These are phyloP conservation scores for Articulospora tetracladia DNA, from an alignment of 495 filamentous ascomycete genomes.

Conservation along the genomic window DNA sequence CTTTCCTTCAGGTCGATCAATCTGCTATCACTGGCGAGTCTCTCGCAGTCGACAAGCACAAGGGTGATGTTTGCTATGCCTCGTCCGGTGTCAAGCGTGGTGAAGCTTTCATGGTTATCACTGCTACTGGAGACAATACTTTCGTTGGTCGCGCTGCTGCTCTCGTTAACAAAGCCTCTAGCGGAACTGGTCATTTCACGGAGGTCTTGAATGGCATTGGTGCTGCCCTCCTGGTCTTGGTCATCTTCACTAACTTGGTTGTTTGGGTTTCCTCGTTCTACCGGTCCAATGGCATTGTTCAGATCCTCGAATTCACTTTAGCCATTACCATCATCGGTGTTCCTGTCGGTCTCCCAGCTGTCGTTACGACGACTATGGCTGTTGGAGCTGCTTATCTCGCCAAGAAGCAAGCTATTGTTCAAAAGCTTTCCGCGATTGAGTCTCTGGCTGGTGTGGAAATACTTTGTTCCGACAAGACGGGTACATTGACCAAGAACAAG, in stretches of 20 bases:
- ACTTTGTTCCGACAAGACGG: constrained; percentile 96
- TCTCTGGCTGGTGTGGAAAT: constrained; percentile 94
- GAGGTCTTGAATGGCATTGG: constrained; percentile 83
- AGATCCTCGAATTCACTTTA: constrained; percentile 78
- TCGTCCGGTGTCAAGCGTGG: constrained; percentile 90
- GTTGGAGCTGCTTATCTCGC: constrained; percentile 92
- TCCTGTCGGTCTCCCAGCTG: constrained; percentile 91
- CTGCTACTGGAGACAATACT: constrained; percentile 79
- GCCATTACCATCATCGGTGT: constrained; percentile 92
- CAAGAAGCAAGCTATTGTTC: constrained; percentile 93
- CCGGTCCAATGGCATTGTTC: constrained; percentile 70
- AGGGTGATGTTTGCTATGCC: constrained; percentile 72
- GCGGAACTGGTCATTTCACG: constrained; percentile 80
- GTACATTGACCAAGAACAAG: constrained; percentile 92
- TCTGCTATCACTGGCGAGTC: constrained; percentile 91
- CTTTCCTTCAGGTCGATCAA: constrained; percentile 87
- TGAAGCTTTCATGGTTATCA: constrained; percentile 75
- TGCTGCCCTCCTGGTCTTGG: constrained; percentile 75
- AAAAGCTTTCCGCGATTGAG: constrained; percentile 93
- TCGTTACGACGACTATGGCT: constrained; percentile 95
- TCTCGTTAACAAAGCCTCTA: constrained; percentile 70
- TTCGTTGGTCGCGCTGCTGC: constrained; percentile 87
- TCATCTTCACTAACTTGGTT: constrained; percentile 72
- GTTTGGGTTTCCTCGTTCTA: constrained; percentile 89
- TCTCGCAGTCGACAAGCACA: constrained; percentile 83